Evolutionary conservation across 2,329 filamentous ascomycete species (phyloP).

Genomic region (Sclerotinia spermophila): DNA sequence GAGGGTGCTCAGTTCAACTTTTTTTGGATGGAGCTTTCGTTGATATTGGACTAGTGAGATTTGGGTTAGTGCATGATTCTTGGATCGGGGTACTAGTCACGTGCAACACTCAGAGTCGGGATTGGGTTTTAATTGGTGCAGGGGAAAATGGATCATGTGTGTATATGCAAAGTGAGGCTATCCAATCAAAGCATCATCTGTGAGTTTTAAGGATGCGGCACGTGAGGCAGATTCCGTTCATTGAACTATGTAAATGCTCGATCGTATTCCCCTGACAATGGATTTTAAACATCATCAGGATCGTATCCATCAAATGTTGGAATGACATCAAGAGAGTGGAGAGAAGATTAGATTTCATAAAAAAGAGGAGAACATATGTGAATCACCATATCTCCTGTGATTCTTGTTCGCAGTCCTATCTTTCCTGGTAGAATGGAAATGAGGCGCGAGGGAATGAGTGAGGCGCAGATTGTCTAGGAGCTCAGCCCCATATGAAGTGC

Average conservation of each 20-base stretch:
- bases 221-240: background rate
- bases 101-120: background rate
- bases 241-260: background rate
- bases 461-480: constrained; percentile 15
- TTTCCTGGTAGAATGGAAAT: constrained; percentile 3
- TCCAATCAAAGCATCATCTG: constrained; percentile 3
- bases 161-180: background rate
- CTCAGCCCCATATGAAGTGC: constrained; percentile 18
- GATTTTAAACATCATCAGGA: background rate
- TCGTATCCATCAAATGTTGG: background rate
- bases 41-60: constrained; percentile 5
- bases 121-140: constrained; percentile 9
- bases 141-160: background rate
- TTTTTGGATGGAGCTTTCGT: constrained; percentile 20
- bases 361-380: background rate
- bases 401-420: background rate
- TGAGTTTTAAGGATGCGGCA: background rate
- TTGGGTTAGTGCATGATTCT: background rate
- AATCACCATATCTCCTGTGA: background rate
- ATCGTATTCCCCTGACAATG: background rate
- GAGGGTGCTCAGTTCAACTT: constrained; percentile 14
- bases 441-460: constrained; percentile 8
- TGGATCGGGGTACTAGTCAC: background rate
- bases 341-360: background rate
- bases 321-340: background rate